A percentile compares a stretch with the other conserved stretches of the same genome.
phyloP scores from a whole-genome alignment of 495 filamentous ascomycete genomes.

The Penicillium odoratum region DNA sequence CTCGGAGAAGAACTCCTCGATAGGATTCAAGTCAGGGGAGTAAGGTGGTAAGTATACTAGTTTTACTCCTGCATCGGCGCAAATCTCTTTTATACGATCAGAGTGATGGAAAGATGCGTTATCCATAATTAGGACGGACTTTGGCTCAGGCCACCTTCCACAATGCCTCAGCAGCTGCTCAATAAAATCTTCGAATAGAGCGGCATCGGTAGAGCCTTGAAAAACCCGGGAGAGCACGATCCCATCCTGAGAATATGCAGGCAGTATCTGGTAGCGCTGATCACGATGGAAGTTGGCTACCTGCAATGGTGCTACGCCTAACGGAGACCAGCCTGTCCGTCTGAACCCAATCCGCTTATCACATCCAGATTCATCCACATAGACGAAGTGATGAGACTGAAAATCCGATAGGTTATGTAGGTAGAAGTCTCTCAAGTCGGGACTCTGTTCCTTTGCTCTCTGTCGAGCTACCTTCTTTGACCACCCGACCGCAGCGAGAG shows the following conservation, averaged over 20 bases:
- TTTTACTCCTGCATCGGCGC: conserved; percentile 1
- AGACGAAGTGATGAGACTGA: neutral
- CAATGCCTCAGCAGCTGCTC: neutral
- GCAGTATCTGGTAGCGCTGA: neutral
- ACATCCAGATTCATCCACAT: neutral
- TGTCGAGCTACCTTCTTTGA: conserved; percentile 12
- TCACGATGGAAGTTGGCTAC: conserved; percentile 1
- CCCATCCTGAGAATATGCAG: neutral
- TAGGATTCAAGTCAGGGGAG: conserved; percentile 13
- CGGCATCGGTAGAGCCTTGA: neutral
- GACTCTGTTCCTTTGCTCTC: conserved; percentile 24
- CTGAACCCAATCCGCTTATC: neutral
- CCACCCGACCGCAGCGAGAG: too few relatives aligned
- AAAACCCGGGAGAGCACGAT: too few relatives aligned
- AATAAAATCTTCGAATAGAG: neutral
- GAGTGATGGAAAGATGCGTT: neutral
- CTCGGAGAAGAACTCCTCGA: conserved; percentile 16
- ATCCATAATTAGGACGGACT: neutral
- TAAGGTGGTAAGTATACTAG: conserved; percentile 14
- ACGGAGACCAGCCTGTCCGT: conserved; percentile 1
- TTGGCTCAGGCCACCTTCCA: neutral
- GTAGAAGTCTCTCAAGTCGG: conserved; percentile 37
- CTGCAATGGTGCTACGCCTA: neutral
- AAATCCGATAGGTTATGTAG: conserved; percentile 24
- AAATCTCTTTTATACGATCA: neutral